Conservation (phyloP, 1,284 basidiomycete species). For the Puccinia polysora region DNA sequence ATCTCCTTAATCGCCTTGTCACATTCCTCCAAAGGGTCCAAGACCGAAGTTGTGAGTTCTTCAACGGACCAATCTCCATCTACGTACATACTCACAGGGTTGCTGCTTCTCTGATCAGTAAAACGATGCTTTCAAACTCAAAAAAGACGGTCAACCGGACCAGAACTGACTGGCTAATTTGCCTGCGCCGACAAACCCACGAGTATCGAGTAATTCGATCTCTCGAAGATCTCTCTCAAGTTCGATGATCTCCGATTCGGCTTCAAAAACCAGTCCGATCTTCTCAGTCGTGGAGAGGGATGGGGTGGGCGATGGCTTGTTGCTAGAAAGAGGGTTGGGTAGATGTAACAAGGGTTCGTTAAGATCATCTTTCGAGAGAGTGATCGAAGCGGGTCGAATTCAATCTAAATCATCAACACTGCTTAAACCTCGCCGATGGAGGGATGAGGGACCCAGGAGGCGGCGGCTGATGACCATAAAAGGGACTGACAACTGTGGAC, state of each 20-base stretch:
- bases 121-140: too few relatives aligned
- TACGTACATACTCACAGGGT: neutral
- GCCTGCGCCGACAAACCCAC: slow-evolving; percentile 48
- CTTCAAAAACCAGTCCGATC: slow-evolving; percentile 49
- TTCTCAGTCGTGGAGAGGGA: slow-evolving; percentile 44
- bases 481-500: slow-evolving; percentile 47
- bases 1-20: slow-evolving; percentile 16
- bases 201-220: slow-evolving; percentile 47
- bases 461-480: neutral
- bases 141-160: neutral
- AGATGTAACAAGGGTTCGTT: slow-evolving; percentile 48
- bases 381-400: neutral
- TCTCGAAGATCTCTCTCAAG: slow-evolving; percentile 49
- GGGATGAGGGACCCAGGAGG: neutral
- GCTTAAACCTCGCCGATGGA: too few relatives aligned
- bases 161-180: slow-evolving; percentile 46
- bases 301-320: neutral
- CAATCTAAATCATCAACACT: too few relatives aligned
- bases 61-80: neutral
- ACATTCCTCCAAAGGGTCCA: slow-evolving; percentile 42
- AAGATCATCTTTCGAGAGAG: slow-evolving; percentile 47
- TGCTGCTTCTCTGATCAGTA: too few relatives aligned
- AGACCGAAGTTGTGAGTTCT: slow-evolving; percentile 30
- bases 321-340: slow-evolving; percentile 31
- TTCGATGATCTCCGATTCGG: slow-evolving; percentile 47